Percentiles rank a stretch among this genome's conserved stretches.
Conservation (phyloP, 2,329 filamentous ascomycete genomes). For the Sporothrix luriei region DNA sequence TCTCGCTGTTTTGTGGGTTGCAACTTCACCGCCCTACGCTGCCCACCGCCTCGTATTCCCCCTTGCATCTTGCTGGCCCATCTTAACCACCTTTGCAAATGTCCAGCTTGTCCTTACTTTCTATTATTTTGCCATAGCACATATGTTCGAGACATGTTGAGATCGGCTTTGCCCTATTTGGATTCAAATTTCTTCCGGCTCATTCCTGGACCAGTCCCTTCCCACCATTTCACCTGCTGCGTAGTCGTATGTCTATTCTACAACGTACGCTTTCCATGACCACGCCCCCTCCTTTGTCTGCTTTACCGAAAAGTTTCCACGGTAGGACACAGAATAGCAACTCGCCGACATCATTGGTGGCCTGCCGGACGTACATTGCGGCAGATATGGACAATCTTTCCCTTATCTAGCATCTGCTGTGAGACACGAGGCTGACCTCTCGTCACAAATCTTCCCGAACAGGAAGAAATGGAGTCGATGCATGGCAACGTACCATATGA, state of each 20-base stretch:
- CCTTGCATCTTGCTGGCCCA: not conserved
- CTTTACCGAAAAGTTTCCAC: not conserved
- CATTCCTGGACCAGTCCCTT: not conserved
- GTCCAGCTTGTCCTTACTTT: not conserved
- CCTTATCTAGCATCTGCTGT: not conserved
- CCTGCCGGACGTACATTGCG: not conserved
- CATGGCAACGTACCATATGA: conserved; percentile 3
- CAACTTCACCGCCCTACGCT: not conserved
- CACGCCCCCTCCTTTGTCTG: not conserved
- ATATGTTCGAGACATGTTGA: not conserved
- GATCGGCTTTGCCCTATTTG: not conserved
- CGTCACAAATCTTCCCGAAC: not conserved
- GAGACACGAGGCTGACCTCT: not conserved
- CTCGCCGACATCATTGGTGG: conserved; percentile 1
- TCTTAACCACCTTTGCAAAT: not conserved
- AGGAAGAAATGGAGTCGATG: not conserved
- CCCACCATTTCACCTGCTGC: not conserved
- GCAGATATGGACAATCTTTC: not conserved
- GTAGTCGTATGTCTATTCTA: not conserved
- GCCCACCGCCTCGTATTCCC: not conserved
- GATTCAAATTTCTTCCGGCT: not conserved
- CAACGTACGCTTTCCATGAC: not conserved
- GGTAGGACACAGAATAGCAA: not conserved
- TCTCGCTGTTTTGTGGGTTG: not conserved
- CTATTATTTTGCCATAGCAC: not conserved